phyloP scores from a whole-genome alignment of 169 alveolate genomes.

The Perkinsus olseni region DNA sequence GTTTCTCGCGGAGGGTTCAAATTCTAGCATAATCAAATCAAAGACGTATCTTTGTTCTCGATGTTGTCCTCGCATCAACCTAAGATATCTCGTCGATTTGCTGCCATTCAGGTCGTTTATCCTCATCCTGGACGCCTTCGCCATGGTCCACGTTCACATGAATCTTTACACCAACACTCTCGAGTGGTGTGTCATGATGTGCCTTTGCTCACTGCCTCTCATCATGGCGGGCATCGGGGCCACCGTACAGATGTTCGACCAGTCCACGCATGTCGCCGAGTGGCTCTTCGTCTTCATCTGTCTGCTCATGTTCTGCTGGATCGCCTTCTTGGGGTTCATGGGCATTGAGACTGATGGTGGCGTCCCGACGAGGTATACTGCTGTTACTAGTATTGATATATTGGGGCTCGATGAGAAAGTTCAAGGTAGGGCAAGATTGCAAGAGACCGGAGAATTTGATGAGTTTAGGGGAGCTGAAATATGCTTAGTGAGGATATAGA shows the following conservation, averaged over 20 bases:
- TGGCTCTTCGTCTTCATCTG: neutral
- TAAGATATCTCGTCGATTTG: neutral
- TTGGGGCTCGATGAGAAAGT: neutral
- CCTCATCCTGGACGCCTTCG: neutral
- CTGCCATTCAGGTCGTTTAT: neutral
- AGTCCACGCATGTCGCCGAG: neutral
- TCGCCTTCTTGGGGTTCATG: neutral
- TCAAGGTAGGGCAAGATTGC: neutral
- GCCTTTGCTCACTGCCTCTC: neutral
- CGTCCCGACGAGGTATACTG: neutral
- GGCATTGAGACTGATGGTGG: neutral
- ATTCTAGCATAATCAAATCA: too few relatives aligned
- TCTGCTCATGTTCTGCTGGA: neutral
- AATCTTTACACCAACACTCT: neutral
- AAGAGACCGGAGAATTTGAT: too few relatives aligned
- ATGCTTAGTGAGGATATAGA: too few relatives aligned
- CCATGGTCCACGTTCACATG: neutral
- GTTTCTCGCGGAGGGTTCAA: too few relatives aligned
- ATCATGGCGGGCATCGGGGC: neutral
- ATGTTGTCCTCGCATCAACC: neutral
- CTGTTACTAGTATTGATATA: neutral
- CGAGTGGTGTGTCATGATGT: neutral
- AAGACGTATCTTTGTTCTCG: too few relatives aligned
- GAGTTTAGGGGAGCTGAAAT: too few relatives aligned
- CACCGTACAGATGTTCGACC: neutral